Evolutionary conservation across 1,284 basidiomycete species (phyloP), one percentile per base, ranked within the genome.

Genomic region (Sporisorium scitamineum): DNA sequence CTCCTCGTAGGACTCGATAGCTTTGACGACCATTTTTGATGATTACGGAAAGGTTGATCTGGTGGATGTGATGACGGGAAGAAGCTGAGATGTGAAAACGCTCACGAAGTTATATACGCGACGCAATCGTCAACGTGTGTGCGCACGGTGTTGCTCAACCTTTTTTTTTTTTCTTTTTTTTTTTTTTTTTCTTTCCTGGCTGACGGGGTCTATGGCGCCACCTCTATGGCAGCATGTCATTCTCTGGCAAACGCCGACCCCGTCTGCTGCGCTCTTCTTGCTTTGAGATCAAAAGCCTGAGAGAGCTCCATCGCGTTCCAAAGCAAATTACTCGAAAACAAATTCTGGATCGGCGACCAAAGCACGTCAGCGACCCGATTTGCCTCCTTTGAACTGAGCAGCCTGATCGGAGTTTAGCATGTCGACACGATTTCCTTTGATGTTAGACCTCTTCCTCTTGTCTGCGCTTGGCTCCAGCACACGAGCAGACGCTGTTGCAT

Each of bases 1-100:
- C 82, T 90, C 87, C n/a, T 88, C 87, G 82, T 87, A 86, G 60
- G 87, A 88, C 76, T 86, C 86, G 86, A 91, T 88, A 75, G 85
- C 85, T 62, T 87, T 87, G 83, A 90, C 89, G 67, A 74, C 71
- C 80, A 82, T 84, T 47, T 37, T 75, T 53, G 37, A 37, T 48
- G 31, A 53, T 37, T 34, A 20, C 16, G 29, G 13, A 34, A 20
- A 20, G 31, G 26, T 13, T 54, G 8, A 13, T 42, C 32, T 26
- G 20, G 47, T 59, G 26, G 53, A 16, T 24, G 26, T 22, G 55
- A 22, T 50, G 22, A 31, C 4, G n/a, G 13, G 7, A 14, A 24
- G 10, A 31, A 32, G 16, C 29, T 27, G 37, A 31, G 41, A 2
- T n/a, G 45, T 29, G 13, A 9, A 32, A 48, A 31, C 6, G 16